Percentiles rank a stretch among this genome's conserved stretches.
Evolutionary conservation across 106 monocot genomes (phyloP).

Genomic region (Acanthochlamys bracteata): DNA sequence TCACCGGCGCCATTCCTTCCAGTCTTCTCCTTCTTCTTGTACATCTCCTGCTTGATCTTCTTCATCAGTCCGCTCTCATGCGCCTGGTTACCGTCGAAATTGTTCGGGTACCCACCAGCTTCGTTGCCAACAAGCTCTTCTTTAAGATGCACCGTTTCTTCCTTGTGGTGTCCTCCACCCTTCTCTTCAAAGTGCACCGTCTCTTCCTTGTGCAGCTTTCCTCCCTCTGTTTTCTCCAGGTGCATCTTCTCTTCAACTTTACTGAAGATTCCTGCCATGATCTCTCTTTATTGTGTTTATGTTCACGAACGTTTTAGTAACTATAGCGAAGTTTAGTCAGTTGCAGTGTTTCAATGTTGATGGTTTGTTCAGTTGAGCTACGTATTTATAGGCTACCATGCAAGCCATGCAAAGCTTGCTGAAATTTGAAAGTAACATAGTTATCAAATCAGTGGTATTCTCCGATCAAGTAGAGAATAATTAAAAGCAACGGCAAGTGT

Average conservation of each 20-base stretch:
- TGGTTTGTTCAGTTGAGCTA: no score
- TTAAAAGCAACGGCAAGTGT: no score
- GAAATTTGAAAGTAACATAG: no score
- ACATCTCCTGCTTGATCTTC: background rate
- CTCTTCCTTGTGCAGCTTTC: background rate
- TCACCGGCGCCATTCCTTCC: background rate
- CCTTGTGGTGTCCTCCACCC: background rate
- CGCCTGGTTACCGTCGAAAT: background rate
- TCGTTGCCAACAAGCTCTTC: background rate
- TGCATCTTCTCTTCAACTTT: background rate
- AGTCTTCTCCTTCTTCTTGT: constrained; percentile 1
- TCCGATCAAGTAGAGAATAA: no score
- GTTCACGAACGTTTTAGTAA: no score
- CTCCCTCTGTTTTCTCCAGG: background rate
- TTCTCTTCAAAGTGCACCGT: background rate
- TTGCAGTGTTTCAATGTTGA: no score
- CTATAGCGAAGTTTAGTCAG: no score
- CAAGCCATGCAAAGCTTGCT: no score
- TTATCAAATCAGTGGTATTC: no score
- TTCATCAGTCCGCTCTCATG: background rate
- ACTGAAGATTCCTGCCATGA: background rate
- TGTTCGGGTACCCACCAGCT: background rate
- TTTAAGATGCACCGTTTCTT: background rate
- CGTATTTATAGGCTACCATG: no score
- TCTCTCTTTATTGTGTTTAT: no score